Base-by-base conservation (phyloP, 2,329 filamentous ascomycete genomes). In the Pseudogymnoascus sp. region DNA sequence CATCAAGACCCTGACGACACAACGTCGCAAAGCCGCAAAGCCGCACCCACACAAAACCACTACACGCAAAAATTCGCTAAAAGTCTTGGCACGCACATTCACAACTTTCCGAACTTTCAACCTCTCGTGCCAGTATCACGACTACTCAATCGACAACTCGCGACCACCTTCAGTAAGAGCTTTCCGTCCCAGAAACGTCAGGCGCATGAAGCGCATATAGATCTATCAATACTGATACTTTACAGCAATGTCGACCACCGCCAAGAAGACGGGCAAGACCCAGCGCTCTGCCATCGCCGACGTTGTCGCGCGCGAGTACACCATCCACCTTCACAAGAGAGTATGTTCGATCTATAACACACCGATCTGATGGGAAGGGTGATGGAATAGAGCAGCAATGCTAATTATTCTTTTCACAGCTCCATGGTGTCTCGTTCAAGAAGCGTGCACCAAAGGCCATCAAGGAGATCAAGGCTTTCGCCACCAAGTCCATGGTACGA, bases 281-380 rank as follows among this genome's bases (percentile, higher is more conserved):
- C 78, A 80, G 75, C 91, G 92, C 78, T 96, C 91, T 81, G 95
- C 95, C 84, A 96, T 99, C 81, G 88, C 91, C 81, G 93, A 99
- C 82, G 95, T 99, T 78, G 93, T 99, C 80, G 89, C 94, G 76
- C 91, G 94, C 86, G 95, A 99, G 86, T 99, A 99, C 88, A 99
- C 94, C 81, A 97, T 99, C 84, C 93, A 99, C 87, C 84, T 99
- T 75, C 94, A 99, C 91, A 97, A 96, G 90, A 90, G 93, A 82
- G 91, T 95, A 92, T 79, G 89, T 89, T 79, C 65, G 65, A 65
- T 51, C 59, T 60, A 61, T 58, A 59, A 44, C 36, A 8, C 21
- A 39, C 59, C 48, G 65, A 68, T 68, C 84, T 87, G 39, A 42
- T 63, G 27, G 58, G 61, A 41, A 44, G 51, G 38, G 12, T 59